phyloP scores from a whole-genome alignment of 805 yeast genomes.

The Suhomyces tanzawaensis region DNA sequence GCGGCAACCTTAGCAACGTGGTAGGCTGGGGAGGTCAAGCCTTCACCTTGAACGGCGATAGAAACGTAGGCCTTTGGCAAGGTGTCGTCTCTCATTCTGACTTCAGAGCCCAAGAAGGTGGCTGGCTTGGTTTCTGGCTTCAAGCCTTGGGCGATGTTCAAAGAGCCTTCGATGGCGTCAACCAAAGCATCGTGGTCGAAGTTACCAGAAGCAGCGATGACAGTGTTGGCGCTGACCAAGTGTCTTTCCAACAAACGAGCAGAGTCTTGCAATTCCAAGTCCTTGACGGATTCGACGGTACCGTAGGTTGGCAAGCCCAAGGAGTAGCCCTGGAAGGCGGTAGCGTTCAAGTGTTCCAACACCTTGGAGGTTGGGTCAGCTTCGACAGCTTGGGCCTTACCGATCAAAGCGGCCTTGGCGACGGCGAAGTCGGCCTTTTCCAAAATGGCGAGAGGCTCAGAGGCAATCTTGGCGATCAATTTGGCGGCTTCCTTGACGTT shows the following conservation, averaged over 20 bases:
- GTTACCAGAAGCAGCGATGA: conserved; percentile 71
- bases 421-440: conserved; percentile 46
- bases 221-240: conserved; percentile 62
- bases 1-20: conserved; percentile 74
- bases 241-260: conserved; percentile 53
- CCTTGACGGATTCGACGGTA: conserved; percentile 61
- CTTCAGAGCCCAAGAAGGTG: conserved; percentile 80
- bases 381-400: conserved; percentile 55
- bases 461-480: conserved; percentile 45
- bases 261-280: conserved; percentile 59
- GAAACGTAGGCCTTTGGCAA: conserved; percentile 76
- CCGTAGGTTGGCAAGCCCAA: conserved; percentile 75
- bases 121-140: conserved; percentile 49
- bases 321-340: conserved; percentile 86
- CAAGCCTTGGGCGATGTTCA: conserved; percentile 51
- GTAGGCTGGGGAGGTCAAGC: conserved; percentile 59
- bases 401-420: conserved; percentile 46
- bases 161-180: conserved; percentile 55
- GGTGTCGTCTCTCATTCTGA: conserved; percentile 86
- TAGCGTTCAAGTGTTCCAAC: conserved; percentile 72
- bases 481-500: conserved; percentile 52
- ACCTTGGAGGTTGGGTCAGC: conserved; percentile 53
- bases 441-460: conserved; percentile 35
- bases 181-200: conserved; percentile 67
- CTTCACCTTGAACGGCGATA: conserved; percentile 73